These are phyloP conservation scores for Cutaneotrichosporon sp. DNA, from an alignment of 1,284 basidiomycete genomes.

Conservation along the genomic window DNA sequence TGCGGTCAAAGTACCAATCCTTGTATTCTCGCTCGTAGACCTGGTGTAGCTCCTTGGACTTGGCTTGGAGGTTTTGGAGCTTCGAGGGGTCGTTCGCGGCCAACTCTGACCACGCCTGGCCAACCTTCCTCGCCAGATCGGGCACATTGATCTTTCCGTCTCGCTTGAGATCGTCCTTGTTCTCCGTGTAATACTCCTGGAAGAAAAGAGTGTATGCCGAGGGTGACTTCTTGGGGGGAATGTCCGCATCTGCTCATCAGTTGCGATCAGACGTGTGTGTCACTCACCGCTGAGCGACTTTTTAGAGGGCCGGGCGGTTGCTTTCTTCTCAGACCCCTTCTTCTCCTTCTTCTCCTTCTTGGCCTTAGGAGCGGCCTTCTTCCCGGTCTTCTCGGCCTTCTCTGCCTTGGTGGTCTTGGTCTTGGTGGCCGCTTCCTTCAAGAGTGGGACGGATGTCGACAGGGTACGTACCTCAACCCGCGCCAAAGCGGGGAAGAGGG, in stretches of 20 bases:
- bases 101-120: slow-evolving; percentile 22
- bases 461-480: not conserved
- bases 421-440: not conserved
- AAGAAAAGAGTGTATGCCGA: slow-evolving; percentile 31
- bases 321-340: too few species aligned
- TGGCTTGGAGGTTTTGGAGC: slow-evolving; percentile 2
- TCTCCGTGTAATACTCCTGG: slow-evolving; percentile 10
- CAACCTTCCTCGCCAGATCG: slow-evolving; percentile 11
- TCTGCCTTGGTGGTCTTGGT: not conserved
- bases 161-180: slow-evolving; percentile 1
- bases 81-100: slow-evolving; percentile 9
- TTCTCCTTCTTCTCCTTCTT: too few species aligned
- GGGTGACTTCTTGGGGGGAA: slow-evolving; percentile 16
- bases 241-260: not conserved
- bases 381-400: slow-evolving; percentile 4
- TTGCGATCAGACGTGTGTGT: too few species aligned
- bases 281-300: too few species aligned
- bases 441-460: not conserved
- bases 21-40: slow-evolving; percentile 23
- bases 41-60: slow-evolving; percentile 11
- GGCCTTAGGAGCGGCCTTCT: too few species aligned
- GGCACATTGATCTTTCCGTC: slow-evolving; percentile 22
- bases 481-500: not conserved
- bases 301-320: too few species aligned
- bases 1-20: slow-evolving; percentile 25